Percentiles rank a stretch among this genome's conserved stretches.
phyloP scores from a whole-genome alignment of 176 grass and related monocot species.

The Hyparrhenia diplandra region DNA sequence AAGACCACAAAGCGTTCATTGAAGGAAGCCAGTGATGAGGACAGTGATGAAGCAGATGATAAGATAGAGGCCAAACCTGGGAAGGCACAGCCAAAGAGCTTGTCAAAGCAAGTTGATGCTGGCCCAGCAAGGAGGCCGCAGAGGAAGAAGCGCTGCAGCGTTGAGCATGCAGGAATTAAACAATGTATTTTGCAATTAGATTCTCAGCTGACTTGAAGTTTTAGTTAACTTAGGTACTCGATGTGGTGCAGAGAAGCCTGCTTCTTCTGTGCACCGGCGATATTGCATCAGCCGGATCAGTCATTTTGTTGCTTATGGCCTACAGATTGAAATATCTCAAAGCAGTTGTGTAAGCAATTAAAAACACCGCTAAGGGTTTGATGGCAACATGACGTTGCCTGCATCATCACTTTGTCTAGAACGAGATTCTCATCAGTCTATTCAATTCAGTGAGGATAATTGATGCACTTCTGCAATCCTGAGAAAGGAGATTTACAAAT shows the following conservation, averaged over 20 bases:
- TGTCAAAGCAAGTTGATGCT: not conserved
- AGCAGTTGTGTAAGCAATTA: no score
- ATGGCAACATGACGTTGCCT: no score
- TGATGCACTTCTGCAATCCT: no score
- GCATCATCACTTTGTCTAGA: no score
- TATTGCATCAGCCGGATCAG: not conserved
- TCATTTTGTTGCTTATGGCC: not conserved
- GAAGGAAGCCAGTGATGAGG: not conserved
- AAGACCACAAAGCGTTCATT: not conserved
- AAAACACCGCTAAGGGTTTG: no score
- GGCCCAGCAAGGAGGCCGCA: not conserved
- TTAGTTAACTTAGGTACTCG: not conserved
- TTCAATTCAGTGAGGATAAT: no score
- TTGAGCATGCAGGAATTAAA: not conserved
- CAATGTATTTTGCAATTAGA: not conserved
- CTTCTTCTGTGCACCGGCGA: not conserved
- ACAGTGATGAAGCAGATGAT: not conserved
- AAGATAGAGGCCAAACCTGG: not conserved
- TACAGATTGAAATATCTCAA: not conserved
- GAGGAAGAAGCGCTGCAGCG: constrained; percentile 7
- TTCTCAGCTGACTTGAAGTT: not conserved
- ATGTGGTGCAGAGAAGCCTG: not conserved
- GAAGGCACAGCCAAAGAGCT: not conserved
- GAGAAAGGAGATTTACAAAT: no score
- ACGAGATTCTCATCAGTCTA: no score